Evolutionary conservation across 768 basidiomycete species (phyloP).

Genomic region (Sarcomyxa edulis): DNA sequence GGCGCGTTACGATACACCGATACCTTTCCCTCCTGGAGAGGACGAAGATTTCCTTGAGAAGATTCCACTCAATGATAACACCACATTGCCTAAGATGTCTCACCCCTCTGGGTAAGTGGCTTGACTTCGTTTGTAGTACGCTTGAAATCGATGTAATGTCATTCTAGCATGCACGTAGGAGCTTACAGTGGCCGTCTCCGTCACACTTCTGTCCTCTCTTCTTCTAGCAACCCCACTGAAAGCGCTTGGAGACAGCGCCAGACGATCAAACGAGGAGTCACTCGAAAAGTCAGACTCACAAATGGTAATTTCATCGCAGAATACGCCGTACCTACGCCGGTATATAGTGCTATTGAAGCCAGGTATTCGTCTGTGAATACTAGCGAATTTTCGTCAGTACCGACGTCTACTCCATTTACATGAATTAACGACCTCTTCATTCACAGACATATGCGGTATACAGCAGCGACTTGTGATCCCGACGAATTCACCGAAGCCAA

Average conservation of each 20-base stretch:
- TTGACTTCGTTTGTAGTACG: no score
- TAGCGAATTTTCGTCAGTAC: constrained; percentile 68
- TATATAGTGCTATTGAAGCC: constrained; percentile 58
- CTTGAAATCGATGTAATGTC: no score
- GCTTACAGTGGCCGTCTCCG: no score
- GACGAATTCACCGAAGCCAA: constrained; percentile 76
- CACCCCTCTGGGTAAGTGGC: no score
- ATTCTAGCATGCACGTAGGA: no score
- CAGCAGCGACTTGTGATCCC: constrained; percentile 87
- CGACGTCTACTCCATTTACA: not conserved
- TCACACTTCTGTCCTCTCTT: no score
- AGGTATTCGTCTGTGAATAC: constrained; percentile 52
- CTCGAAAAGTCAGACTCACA: constrained; percentile 69
- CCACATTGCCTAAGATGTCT: no score
- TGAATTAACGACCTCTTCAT: constrained; percentile 1
- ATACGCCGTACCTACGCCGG: constrained; percentile 61
- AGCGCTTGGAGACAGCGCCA: constrained; percentile 51
- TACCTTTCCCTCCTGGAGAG: no score
- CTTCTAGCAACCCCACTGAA: no score
- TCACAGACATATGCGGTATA: constrained; percentile 84
- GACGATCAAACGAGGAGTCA: constrained; percentile 68
- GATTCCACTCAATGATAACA: no score
- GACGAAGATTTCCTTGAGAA: no score
- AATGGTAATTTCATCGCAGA: constrained; percentile 72
- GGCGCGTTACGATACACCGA: no score